Conservation (phyloP, 108 stramenopile genomes). For the Schizochytrium sp. region DNA sequence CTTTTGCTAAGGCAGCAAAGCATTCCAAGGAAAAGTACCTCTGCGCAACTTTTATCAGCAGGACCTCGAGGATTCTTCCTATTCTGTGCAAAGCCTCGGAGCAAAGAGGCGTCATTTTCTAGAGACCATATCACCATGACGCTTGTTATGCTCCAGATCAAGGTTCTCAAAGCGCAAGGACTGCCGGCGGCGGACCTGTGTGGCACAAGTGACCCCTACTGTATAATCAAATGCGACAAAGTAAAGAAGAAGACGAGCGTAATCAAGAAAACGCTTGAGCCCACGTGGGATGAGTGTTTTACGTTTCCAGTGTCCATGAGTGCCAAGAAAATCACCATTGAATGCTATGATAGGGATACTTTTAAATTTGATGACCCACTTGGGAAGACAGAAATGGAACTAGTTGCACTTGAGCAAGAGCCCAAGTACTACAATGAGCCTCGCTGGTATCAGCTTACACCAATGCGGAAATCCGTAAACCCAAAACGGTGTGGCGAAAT, state of each 20-base stretch:
- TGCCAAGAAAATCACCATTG: constrained; percentile 5
- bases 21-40: too few relatives aligned
- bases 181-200: constrained; percentile 50
- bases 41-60: too few relatives aligned
- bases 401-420: background rate
- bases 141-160: background rate
- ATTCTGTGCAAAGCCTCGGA: too few relatives aligned
- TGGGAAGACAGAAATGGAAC: constrained; percentile 19
- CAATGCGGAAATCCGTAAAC: background rate
- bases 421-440: constrained; percentile 19
- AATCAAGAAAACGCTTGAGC: constrained; percentile 5
- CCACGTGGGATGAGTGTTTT: constrained; percentile 17
- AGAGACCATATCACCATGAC: background rate
- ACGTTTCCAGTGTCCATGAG: background rate
- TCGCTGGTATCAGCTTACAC: constrained; percentile 30
- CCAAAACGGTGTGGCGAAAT: background rate
- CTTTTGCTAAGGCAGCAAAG: too few relatives aligned
- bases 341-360: constrained; percentile 51
- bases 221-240: constrained; percentile 11
- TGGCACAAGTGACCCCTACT: constrained; percentile 52
- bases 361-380: constrained; percentile 56
- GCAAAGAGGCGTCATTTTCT: too few relatives aligned
- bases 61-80: too few relatives aligned
- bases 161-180: background rate
- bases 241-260: constrained; percentile 39